Evolutionary conservation across 345 rosid species (phyloP).

Genomic region (Populus alba): DNA sequence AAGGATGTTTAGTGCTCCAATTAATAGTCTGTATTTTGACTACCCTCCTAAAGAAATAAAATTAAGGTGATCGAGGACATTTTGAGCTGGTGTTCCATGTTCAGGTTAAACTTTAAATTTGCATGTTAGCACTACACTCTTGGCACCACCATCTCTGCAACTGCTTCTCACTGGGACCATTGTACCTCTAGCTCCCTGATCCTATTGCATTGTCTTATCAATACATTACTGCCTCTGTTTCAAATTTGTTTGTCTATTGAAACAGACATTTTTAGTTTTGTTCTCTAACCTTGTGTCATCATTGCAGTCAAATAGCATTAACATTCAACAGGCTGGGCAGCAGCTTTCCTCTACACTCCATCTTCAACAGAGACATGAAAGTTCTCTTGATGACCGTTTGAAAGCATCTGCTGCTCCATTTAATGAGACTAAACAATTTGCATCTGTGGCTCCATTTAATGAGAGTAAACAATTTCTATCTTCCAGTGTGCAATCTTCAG

Average conservation of each 20-base stretch:
- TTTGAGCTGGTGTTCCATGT: not conserved
- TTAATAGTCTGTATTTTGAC: not conserved
- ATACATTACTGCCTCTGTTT: not conserved
- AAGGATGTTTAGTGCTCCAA: not conserved
- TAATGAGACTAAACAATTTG: slow-evolving; percentile 43
- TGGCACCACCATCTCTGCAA: not conserved
- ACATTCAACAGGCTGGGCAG: slow-evolving; percentile 37
- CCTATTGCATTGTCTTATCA: not conserved
- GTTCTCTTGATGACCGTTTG: slow-evolving; percentile 55
- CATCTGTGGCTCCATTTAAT: slow-evolving; percentile 31
- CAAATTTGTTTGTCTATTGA: not conserved
- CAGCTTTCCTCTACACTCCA: slow-evolving; percentile 51
- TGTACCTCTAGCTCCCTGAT: not conserved
- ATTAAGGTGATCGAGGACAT: not conserved
- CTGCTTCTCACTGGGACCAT: not conserved
- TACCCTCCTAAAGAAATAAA: not conserved
- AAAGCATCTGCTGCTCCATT: slow-evolving; percentile 37
- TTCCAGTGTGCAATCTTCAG: slow-evolving; percentile 38
- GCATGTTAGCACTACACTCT: not conserved
- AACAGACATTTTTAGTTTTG: not conserved
- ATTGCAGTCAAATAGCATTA: slow-evolving; percentile 50
- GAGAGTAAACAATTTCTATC: slow-evolving; percentile 49
- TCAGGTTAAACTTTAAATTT: not conserved
- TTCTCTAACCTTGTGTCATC: slow-evolving; percentile 3
- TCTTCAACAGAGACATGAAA: slow-evolving; percentile 59